Evolutionary conservation across 306 rosid genomes (phyloP), one percentile per base, ranked within the genome.

Genomic region (Parietaria judaica): DNA sequence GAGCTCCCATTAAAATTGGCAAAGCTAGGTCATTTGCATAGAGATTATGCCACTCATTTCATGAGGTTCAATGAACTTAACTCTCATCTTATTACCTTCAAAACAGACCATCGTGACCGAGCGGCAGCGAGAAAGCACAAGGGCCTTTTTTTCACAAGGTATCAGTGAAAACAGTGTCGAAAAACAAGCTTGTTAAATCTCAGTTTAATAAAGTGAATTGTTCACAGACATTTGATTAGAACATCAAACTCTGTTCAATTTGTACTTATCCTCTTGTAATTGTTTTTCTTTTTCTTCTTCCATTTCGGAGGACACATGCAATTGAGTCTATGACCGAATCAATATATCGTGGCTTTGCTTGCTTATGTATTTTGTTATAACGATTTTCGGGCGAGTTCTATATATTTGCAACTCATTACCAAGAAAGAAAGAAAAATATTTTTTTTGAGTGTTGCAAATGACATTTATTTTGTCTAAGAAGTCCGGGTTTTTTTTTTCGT

Each of bases 171-270:
- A 69, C 16, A 50, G 54, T 36, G 14, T 48, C 10, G 35, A 56
- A 43, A 49, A 16, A 51, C 31, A 23, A 9, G 45, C 37, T 70
- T 55, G 45, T 53, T 49, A 41, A 23, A 66, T 68, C 65, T 68
- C 70, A 49, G 72, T 63, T 63, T 35, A 70, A 78, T 70, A 70
- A 75, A 69, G 14, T 60, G 72, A 50, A 55, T 60, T 66, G 69
- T 69, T 35, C 50, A 46, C 57, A 73, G 54, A 61, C 61, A 13
- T 44, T 36, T 64, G 71, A n/a, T 38, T 38, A 23, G 48, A 41
- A 48, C 47, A 15, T 31, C 51, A 54, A 48, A 64, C 60, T 59
- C 15, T 16, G 23, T 17, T 17, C 45, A 1, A 41, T 41, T 47
- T 49, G 56, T 39, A 37, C 8, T 45, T 35, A 49, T n/a, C 43